Evolutionary conservation across 1,284 basidiomycete genomes (phyloP).

Genomic region (Ceratobasidium sp.): DNA sequence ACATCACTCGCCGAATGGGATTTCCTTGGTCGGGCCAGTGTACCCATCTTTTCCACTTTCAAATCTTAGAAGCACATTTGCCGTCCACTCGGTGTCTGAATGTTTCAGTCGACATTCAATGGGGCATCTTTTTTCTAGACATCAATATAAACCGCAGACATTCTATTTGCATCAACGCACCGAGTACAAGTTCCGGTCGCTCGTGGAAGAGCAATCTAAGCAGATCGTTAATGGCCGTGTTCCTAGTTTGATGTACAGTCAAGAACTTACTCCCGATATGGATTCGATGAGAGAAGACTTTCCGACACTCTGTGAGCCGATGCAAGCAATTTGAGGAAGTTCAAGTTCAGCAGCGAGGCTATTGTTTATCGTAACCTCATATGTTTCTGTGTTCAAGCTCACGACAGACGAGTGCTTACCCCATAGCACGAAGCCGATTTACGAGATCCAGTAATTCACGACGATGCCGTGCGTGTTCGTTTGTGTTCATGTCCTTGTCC

Average conservation of each 20-base stretch:
- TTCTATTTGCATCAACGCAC: slow-evolving; percentile 20
- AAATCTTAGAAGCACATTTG: slow-evolving; percentile 51
- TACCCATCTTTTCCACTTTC: slow-evolving; percentile 52
- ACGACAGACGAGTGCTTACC: background rate
- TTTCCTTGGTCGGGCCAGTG: slow-evolving; percentile 33
- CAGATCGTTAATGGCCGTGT: background rate
- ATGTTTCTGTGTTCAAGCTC: background rate
- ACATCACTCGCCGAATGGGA: slow-evolving; percentile 19
- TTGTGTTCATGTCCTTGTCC: slow-evolving; percentile 39
- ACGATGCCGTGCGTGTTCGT: slow-evolving; percentile 38
- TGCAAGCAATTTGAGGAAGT: slow-evolving; percentile 68
- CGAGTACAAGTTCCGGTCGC: slow-evolving; percentile 51
- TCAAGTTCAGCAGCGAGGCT: slow-evolving; percentile 61
- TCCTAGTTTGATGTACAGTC: background rate
- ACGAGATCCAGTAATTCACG: slow-evolving; percentile 39
- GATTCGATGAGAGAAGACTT: slow-evolving; percentile 66
- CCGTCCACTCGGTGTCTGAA: slow-evolving; percentile 48
- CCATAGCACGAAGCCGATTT: slow-evolving; percentile 30
- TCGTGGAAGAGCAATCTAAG: slow-evolving; percentile 50
- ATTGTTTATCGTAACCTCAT: background rate
- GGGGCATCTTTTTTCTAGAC: slow-evolving; percentile 45
- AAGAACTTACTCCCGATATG: slow-evolving; percentile 50
- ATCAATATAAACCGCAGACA: background rate
- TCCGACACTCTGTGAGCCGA: slow-evolving; percentile 71
- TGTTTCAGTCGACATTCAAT: slow-evolving; percentile 50